These are phyloP conservation scores for Leccinum aurantiacum DNA, from an alignment of 768 basidiomycete species.

Conservation along the genomic window DNA sequence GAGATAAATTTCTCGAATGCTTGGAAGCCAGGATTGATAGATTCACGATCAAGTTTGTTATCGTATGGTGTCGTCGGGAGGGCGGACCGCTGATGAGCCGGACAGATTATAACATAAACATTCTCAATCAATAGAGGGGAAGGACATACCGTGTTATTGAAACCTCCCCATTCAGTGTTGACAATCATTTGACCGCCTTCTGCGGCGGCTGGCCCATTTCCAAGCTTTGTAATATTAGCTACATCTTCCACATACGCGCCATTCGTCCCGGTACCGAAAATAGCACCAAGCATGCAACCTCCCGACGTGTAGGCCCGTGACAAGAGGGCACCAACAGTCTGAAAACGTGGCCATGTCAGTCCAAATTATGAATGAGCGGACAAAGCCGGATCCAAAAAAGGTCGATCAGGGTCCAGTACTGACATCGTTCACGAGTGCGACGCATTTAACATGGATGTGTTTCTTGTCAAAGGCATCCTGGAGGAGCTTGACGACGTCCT, in stretches of 20 bases:
- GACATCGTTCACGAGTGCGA: conserved; percentile 93
- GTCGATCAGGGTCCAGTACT: conserved; percentile 42
- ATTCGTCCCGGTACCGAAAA: conserved; percentile 98
- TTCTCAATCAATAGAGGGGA: conserved; percentile 1
- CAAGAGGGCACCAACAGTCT: conserved; percentile 95
- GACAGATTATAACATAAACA: conserved; percentile 2
- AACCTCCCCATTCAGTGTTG: conserved; percentile 98
- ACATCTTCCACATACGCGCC: conserved; percentile 94
- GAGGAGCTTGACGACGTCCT: conserved; percentile 85
- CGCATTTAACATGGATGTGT: conserved; percentile 87
- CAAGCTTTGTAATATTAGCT: conserved; percentile 81
- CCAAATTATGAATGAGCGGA: background rate
- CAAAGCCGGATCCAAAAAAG: background rate
- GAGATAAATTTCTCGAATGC: conserved; percentile 98
- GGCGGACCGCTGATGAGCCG: conserved; percentile 59
- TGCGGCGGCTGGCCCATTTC: conserved; percentile 55
- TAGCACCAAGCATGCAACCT: conserved; percentile 83
- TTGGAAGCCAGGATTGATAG: conserved; percentile 91
- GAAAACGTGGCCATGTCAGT: conserved; percentile 9
- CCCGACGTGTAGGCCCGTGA: conserved; percentile 94
- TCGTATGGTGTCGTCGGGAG: conserved; percentile 90
- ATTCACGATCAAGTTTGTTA: conserved; percentile 87
- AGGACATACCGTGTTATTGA: conserved; percentile 83
- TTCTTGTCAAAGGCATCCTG: conserved; percentile 93
- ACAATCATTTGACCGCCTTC: conserved; percentile 85